A percentile compares a stretch with the other conserved stretches of the same genome.
These are phyloP conservation scores for Salisapilia sapeloensis DNA, from an alignment of 352 stramenopile species.

Conservation along the genomic window DNA sequence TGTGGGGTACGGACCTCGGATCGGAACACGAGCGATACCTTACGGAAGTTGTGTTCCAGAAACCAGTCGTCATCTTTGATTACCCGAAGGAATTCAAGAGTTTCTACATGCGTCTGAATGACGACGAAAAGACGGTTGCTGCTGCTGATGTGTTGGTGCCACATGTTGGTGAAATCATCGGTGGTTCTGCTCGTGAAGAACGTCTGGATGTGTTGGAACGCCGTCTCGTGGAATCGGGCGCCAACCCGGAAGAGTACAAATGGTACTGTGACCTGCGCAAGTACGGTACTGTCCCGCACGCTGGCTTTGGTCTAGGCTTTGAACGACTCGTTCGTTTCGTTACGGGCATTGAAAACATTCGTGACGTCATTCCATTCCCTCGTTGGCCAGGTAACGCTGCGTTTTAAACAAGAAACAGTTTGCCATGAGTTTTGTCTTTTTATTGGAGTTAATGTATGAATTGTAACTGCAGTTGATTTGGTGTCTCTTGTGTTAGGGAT, in stretches of 20 bases:
- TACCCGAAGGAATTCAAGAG: conserved; percentile 99
- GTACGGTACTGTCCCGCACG: conserved; percentile 91
- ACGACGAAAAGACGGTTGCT: conserved; percentile 93
- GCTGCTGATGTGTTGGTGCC: conserved; percentile 96
- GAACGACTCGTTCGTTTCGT: conserved; percentile 97
- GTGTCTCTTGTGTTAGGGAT: conserved; percentile 14
- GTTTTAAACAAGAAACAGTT: too few relatives aligned
- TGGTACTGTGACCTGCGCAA: conserved; percentile 96
- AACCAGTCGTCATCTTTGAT: conserved; percentile 95
- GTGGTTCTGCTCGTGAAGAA: conserved; percentile 94
- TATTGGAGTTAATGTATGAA: too few relatives aligned
- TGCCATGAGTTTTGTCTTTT: too few relatives aligned
- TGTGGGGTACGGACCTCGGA: conserved; percentile 93
- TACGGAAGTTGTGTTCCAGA: conserved; percentile 79
- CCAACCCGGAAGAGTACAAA: conserved; percentile 80
- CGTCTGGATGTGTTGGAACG: conserved; percentile 81
- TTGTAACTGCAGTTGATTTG: too few relatives aligned
- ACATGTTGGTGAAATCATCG: conserved; percentile 94
- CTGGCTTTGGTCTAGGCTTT: conserved; percentile 96
- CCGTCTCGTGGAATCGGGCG: conserved; percentile 46
- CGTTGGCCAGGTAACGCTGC: conserved; percentile 92
- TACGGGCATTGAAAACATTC: conserved; percentile 98
- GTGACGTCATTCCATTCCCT: conserved; percentile 97
- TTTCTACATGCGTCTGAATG: conserved; percentile 99
- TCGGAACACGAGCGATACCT: conserved; percentile 96